These are phyloP conservation scores for Suillus sp. DNA, from an alignment of 768 basidiomycete genomes.

Conservation along the genomic window DNA sequence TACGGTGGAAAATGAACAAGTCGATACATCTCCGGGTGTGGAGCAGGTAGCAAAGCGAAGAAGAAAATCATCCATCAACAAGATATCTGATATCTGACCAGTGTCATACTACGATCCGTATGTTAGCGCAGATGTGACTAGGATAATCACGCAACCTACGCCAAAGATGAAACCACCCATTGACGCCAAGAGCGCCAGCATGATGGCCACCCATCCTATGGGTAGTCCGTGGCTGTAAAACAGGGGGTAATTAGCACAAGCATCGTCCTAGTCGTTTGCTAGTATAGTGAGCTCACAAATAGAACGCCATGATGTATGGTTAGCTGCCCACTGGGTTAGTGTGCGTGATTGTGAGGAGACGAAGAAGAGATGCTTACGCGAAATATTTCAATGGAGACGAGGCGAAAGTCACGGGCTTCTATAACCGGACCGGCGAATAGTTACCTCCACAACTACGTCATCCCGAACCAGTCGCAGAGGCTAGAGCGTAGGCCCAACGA, in stretches of 20 bases:
- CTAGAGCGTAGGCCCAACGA: too few species aligned
- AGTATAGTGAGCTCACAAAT: conserved; percentile 18
- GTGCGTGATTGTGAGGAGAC: background rate
- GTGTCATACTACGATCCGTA: conserved; percentile 54
- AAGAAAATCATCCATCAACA: conserved; percentile 71
- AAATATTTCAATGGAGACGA: background rate
- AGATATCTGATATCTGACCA: conserved; percentile 77
- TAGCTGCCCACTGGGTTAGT: background rate
- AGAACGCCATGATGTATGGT: conserved; percentile 17
- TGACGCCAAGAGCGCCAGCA: conserved; percentile 65
- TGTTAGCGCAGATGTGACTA: conserved; percentile 12
- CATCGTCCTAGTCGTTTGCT: too few species aligned
- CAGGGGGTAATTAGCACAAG: background rate
- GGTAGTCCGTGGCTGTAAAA: conserved; percentile 55
- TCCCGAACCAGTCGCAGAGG: background rate
- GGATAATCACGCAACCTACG: conserved; percentile 18
- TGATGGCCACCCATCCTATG: conserved; percentile 62
- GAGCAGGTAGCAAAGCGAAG: conserved; percentile 60
- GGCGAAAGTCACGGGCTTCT: background rate
- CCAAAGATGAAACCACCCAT: conserved; percentile 75
- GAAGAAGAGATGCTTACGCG: conserved; percentile 1
- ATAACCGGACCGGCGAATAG: background rate
- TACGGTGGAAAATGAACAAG: conserved; percentile 56
- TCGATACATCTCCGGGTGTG: conserved; percentile 38
- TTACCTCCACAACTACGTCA: background rate